A percentile compares a stretch with the other conserved stretches of the same genome.
Conservation (phyloP, 345 rosid genomes). For the Eucalyptus lansdowneana region DNA sequence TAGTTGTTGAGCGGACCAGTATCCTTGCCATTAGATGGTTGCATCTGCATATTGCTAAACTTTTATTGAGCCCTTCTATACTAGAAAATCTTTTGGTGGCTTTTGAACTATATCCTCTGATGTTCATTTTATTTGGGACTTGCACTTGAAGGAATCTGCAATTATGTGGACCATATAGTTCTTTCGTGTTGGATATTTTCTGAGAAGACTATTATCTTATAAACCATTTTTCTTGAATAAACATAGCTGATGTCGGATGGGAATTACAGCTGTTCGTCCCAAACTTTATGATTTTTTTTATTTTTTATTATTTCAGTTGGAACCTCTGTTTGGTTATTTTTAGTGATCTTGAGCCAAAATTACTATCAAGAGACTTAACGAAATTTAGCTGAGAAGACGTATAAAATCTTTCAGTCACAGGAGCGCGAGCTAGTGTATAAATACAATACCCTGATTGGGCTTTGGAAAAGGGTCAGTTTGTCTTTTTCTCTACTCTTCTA, state of each 20-base stretch:
- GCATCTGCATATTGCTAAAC: not conserved
- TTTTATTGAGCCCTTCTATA: not conserved
- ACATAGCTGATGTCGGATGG: not conserved
- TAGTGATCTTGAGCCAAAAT: not conserved
- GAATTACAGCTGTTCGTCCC: not conserved
- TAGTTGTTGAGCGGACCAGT: slow-evolving; percentile 84
- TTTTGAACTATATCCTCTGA: not conserved
- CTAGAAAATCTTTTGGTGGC: not conserved
- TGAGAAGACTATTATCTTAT: not conserved
- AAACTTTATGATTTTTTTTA: not conserved
- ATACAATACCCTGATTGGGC: slow-evolving; percentile 72
- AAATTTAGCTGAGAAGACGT: slow-evolving; percentile 62
- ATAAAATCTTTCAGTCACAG: slow-evolving; percentile 45
- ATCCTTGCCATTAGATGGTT: slow-evolving; percentile 40
- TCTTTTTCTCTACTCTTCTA: not conserved
- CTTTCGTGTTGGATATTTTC: not conserved
- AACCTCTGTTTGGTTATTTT: not conserved
- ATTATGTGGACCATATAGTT: not conserved
- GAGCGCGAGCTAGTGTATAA: slow-evolving; percentile 76
- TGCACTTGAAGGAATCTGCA: not conserved
- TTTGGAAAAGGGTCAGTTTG: slow-evolving; percentile 84
- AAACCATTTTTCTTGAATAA: not conserved
- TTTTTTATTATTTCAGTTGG: not conserved
- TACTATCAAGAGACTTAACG: slow-evolving; percentile 22
- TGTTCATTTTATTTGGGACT: not conserved